Percentiles rank a stretch among this genome's conserved stretches.
These are phyloP conservation scores for Ananas comosus DNA, from an alignment of 176 grass and related monocot species.

Conservation along the genomic window DNA sequence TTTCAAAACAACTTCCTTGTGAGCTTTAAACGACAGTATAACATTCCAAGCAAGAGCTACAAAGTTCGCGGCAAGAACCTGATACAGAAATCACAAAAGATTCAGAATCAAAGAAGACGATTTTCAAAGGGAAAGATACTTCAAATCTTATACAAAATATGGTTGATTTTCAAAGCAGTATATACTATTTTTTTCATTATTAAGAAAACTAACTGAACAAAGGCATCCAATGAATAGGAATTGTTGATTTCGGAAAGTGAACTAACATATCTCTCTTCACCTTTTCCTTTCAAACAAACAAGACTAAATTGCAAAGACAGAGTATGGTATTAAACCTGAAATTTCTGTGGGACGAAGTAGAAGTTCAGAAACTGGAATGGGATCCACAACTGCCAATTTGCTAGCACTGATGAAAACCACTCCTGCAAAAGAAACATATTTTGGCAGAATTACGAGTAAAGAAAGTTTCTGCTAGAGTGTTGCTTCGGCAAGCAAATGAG, in stretches of 20 bases:
- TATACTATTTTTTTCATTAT: neutral
- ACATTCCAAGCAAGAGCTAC: slow-evolving; percentile 76
- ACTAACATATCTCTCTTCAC: neutral
- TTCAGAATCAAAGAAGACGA: neutral
- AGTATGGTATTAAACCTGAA: slow-evolving; percentile 47
- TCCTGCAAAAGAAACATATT: slow-evolving; percentile 35
- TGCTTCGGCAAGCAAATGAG: neutral
- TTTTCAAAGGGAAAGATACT: neutral
- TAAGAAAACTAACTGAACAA: neutral
- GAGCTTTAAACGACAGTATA: slow-evolving; percentile 86
- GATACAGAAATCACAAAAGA: neutral
- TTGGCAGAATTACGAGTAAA: slow-evolving; percentile 14
- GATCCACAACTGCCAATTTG: slow-evolving; percentile 96
- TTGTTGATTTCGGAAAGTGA: neutral
- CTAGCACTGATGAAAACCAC: slow-evolving; percentile 64
- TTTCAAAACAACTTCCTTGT: slow-evolving; percentile 54
- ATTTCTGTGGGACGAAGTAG: slow-evolving; percentile 81
- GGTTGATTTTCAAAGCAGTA: neutral
- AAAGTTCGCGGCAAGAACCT: slow-evolving; percentile 78
- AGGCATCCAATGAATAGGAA: neutral
- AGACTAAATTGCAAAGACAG: neutral
- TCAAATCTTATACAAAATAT: neutral
- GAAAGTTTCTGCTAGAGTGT: neutral
- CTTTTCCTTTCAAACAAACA: neutral
- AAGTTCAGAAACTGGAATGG: slow-evolving; percentile 94